A percentile compares a stretch with the other conserved stretches of the same genome.
Evolutionary conservation across 2,329 filamentous ascomycete species (phyloP).

Genomic region (Fusarium penzigii): DNA sequence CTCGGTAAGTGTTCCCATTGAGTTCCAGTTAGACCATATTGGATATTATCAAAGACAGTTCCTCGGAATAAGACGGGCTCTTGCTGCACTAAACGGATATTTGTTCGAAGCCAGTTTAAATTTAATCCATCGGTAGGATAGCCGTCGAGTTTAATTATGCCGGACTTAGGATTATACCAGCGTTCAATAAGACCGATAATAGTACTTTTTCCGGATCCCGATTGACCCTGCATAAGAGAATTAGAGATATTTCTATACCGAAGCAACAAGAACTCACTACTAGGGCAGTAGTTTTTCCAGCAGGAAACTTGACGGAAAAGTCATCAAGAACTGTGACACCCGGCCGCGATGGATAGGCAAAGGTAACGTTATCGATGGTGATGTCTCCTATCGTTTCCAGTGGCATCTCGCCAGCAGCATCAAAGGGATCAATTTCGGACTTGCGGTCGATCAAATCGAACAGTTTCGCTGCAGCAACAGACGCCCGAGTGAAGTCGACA

Average conservation of each 20-base stretch:
- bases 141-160: constrained; percentile 40
- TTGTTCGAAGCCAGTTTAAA: constrained; percentile 40
- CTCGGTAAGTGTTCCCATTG: constrained; percentile 37
- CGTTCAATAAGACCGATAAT: constrained; percentile 42
- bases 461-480: constrained; percentile 37
- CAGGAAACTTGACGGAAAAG: constrained; percentile 44
- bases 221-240: constrained; percentile 31
- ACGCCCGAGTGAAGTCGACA: constrained; percentile 41
- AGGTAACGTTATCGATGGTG: constrained; percentile 42
- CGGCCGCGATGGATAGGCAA: constrained; percentile 47
- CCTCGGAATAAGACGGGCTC: constrained; percentile 48
- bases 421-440: constrained; percentile 40
- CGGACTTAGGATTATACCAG: constrained; percentile 39
- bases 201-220: constrained; percentile 42
- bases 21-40: constrained; percentile 48
- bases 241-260: background rate
- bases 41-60: constrained; percentile 57
- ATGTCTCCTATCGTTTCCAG: constrained; percentile 34
- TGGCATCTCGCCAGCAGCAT: constrained; percentile 32
- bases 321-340: constrained; percentile 42
- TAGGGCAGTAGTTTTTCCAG: constrained; percentile 46
- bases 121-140: constrained; percentile 36
- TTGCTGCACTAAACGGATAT: constrained; percentile 41
- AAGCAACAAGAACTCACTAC: constrained; percentile 42
- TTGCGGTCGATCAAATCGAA: constrained; percentile 40